Conservation (phyloP, 23 red algal genomes). For the Gracilariopsis chorda region DNA sequence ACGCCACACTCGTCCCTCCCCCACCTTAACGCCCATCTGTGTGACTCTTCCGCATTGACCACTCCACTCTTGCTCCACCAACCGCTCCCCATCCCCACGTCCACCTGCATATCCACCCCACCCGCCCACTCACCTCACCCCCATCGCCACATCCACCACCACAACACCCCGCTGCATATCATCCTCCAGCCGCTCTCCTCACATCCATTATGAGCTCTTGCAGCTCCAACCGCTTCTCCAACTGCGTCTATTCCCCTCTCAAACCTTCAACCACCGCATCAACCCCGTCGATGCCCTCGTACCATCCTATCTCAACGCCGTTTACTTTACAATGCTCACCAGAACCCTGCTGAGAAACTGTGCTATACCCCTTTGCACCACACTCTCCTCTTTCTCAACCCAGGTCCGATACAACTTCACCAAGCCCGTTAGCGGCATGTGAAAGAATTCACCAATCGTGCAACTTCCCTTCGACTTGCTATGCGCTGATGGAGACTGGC, state of each 20-base stretch:
- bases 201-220: background rate
- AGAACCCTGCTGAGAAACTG: constrained; percentile 32
- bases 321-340: constrained; percentile 54
- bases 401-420: constrained; percentile 52
- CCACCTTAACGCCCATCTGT: too few species aligned
- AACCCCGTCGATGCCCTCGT: constrained; percentile 52
- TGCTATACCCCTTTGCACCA: background rate
- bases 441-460: constrained; percentile 42
- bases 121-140: background rate
- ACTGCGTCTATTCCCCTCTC: background rate
- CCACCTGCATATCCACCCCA: too few species aligned
- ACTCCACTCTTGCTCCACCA: background rate
- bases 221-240: background rate
- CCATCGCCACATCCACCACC: constrained; percentile 20
- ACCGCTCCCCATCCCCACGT: background rate
- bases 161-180: background rate
- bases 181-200: background rate
- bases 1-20: background rate
- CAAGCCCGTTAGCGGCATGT: constrained; percentile 11
- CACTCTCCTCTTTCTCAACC: constrained; percentile 25
- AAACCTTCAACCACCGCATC: background rate
- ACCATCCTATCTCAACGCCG: constrained; percentile 13
- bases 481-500: constrained; percentile 16
- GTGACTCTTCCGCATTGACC: background rate
- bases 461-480: constrained; percentile 36